Conservation (phyloP, 257 asterid genomes). For the Coffea eugenioides region DNA sequence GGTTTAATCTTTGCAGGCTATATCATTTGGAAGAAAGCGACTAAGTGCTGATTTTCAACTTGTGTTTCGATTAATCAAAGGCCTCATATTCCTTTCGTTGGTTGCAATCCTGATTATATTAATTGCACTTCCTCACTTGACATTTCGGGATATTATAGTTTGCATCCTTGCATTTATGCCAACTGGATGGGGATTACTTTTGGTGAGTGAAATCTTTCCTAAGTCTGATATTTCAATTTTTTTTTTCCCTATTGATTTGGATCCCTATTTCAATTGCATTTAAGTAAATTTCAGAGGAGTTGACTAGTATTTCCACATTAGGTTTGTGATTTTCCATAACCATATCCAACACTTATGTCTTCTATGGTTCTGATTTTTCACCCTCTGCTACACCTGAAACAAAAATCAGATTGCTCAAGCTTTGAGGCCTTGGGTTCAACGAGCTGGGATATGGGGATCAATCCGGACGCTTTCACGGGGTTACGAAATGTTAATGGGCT, state of each 20-base stretch:
- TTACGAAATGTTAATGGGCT: conserved; percentile 83
- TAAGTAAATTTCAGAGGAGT: not conserved
- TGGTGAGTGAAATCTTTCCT: conserved; percentile 47
- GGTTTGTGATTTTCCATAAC: not conserved
- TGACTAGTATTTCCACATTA: not conserved
- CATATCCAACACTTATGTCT: not conserved
- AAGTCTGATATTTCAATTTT: not conserved
- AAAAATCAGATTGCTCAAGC: conserved; percentile 86
- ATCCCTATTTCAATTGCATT: not conserved
- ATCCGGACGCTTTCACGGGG: conserved; percentile 86
- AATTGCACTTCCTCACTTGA: conserved; percentile 74
- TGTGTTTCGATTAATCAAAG: conserved; percentile 88
- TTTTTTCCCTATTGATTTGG: not conserved
- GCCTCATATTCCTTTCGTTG: conserved; percentile 81
- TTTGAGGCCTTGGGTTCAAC: conserved; percentile 66
- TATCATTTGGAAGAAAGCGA: conserved; percentile 66
- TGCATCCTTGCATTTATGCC: conserved; percentile 98
- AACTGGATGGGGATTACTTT: conserved; percentile 96
- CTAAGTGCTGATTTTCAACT: conserved; percentile 73
- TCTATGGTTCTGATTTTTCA: not conserved
- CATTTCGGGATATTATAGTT: conserved; percentile 66
- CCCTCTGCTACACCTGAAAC: conserved; percentile 16
- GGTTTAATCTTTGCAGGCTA: conserved; percentile 44
- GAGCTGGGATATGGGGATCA: conserved; percentile 87
- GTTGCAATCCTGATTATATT: conserved; percentile 64